A percentile compares a stretch with the other conserved stretches of the same genome.
phyloP scores from a whole-genome alignment of 257 asterid species.

The Jasminum sambac region DNA sequence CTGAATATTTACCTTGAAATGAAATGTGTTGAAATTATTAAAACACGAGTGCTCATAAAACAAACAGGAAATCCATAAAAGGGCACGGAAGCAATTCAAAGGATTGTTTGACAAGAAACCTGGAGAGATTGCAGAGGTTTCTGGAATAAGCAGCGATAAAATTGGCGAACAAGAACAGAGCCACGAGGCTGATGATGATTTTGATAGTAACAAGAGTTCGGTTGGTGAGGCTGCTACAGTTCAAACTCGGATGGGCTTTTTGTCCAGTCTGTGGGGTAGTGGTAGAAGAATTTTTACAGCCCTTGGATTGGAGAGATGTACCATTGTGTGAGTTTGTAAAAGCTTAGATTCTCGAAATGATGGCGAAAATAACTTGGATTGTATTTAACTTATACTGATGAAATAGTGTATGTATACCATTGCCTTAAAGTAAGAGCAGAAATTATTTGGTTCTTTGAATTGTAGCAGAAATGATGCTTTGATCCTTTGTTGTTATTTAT shows the following conservation, averaged over 20 bases:
- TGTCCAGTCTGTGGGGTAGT: slow-evolving; percentile 60
- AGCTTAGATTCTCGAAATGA: neutral
- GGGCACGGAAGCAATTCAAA: slow-evolving; percentile 75
- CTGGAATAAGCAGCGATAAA: slow-evolving; percentile 33
- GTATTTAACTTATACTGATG: neutral
- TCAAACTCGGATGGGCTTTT: slow-evolving; percentile 39
- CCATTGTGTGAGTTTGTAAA: slow-evolving; percentile 56
- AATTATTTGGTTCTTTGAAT: neutral
- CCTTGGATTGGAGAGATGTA: slow-evolving; percentile 73
- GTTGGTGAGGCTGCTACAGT: slow-evolving; percentile 59
- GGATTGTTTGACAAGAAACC: slow-evolving; percentile 97
- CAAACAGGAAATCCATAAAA: slow-evolving; percentile 69
- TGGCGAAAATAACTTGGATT: neutral
- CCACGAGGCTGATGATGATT: slow-evolving; percentile 34
- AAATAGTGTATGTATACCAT: neutral
- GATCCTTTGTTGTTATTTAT: too few relatives aligned
- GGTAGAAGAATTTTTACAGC: slow-evolving; percentile 50
- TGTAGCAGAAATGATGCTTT: too few relatives aligned
- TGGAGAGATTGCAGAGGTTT: slow-evolving; percentile 85
- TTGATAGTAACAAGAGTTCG: slow-evolving; percentile 43
- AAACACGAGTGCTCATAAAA: slow-evolving; percentile 3
- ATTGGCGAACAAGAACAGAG: slow-evolving; percentile 38
- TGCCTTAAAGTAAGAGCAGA: neutral
- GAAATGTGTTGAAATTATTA: neutral
- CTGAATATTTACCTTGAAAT: neutral